These are phyloP conservation scores for Trypanosoma vivax DNA, from an alignment of 208 protist species.

Conservation along the genomic window DNA sequence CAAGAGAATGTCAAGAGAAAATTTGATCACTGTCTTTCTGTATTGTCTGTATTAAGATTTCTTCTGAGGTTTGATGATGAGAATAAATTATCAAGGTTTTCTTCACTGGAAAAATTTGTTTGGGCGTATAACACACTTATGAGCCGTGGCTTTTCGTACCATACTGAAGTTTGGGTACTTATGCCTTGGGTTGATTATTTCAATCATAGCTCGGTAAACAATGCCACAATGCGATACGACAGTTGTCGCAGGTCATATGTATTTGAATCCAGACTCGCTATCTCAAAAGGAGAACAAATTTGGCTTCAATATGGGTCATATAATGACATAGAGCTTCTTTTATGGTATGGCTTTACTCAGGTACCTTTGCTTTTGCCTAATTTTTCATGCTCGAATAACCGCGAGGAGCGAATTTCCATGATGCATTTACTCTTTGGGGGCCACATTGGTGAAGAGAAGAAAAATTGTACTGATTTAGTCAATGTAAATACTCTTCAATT, in stretches of 20 bases:
- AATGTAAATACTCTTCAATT: conserved; percentile 15
- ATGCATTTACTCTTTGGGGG: conserved; percentile 11
- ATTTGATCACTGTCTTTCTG: conserved; percentile 29
- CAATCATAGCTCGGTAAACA: conserved; percentile 76
- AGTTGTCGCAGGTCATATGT: conserved; percentile 32
- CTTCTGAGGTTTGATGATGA: conserved; percentile 1
- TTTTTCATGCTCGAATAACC: neutral
- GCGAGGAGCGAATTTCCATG: neutral
- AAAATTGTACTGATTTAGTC: neutral
- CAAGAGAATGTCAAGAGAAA: conserved; percentile 30
- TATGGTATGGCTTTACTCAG: conserved; percentile 90
- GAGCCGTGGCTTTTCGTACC: conserved; percentile 76
- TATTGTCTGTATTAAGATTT: conserved; percentile 25
- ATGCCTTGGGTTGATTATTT: conserved; percentile 91
- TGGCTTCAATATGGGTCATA: conserved; percentile 83
- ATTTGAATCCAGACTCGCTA: conserved; percentile 40
- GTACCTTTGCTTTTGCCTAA: conserved; percentile 47
- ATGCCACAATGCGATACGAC: conserved; percentile 54
- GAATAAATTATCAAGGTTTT: neutral
- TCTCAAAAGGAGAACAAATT: conserved; percentile 51
- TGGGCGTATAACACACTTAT: conserved; percentile 86
- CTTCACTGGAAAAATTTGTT: conserved; percentile 50
- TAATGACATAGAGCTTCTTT: conserved; percentile 77
- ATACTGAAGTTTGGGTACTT: conserved; percentile 83
- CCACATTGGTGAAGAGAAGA: neutral